Base-by-base conservation (phyloP, 2,329 filamentous ascomycete species). In the Fusarium compactum region DNA sequence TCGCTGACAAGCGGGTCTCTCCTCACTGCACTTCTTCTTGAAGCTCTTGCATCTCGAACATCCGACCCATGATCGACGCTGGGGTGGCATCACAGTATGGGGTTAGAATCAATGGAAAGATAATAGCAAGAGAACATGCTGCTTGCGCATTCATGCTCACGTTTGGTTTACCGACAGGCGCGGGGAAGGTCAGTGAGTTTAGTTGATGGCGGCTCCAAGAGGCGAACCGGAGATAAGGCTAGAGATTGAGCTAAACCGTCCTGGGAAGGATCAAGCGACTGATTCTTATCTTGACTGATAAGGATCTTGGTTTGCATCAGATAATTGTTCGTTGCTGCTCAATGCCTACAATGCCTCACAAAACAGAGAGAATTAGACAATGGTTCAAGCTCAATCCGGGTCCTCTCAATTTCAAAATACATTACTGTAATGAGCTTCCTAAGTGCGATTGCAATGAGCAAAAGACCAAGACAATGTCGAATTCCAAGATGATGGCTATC, bases 31-130 rank as follows among this genome's bases (percentile, higher is more conserved):
- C 51, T 70, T 70, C 67, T 70, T 70, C 46, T 70, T 70, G 60
- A 71, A 70, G 25, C 68, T 67, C 64, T 70, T 70, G 43, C 68
- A 70, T 34, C 68, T 59, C n/a, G 64, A 32, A 34, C 68, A 70
- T 55, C 68, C 68, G 20, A 71, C 68, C 68, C 68, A 70, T 58
- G 68, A 70, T 51, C 68, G 67, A 65, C 68, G 68, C 58, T 71
- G 63, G 25, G 68, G 68, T 22, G 68, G 63, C 68, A 70, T 70
- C 51, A 61, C 63, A 65, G 9, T 3, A 48, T 38, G 43, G 15
- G 14, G 3, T 44, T 27, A 11, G 2, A 1, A 48, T 30, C n/a
- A 16, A 7, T 8, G 22, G 12, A 16, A 8, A 22, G 22, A n/a
- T 11, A 8, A n/a, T 9, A 27, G 11, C 22, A 29, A 43, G 29